Base-by-base conservation (phyloP, 768 basidiomycete species). In the Auricularia sp. region DNA sequence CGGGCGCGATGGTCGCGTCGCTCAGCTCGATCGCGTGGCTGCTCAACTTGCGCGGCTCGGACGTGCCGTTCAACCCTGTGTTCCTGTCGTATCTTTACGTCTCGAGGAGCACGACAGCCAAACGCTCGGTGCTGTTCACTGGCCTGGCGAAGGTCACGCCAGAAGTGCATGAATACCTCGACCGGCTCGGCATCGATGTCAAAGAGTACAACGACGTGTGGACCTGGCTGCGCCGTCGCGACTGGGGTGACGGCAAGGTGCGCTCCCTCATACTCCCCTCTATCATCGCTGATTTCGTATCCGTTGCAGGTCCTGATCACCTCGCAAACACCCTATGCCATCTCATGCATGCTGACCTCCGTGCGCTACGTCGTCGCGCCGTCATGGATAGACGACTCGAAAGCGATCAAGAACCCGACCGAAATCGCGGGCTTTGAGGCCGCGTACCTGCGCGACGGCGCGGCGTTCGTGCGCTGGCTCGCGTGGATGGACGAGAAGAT, bases 371-470 rank as follows among this genome's bases (percentile, higher is more conserved):
- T 90, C 0, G 77, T 92, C 64, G 75, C 80, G 1, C 86, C 86
- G 0, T 86, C 90, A 6, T 81, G 81, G 54, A 80, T 96, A 33
- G 89, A 94, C 66, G 77, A 82, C 61, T 83, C 89, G 77, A 90
- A 94, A 80, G 84, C 90, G 1, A 77, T 95, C 71, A 99, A 99
- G 83, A 98, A 95, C 73, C 79, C 84, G 51, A 82, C 82, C 35
- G 95, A 98, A 76, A 79, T 97, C 63, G 85, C 88, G 51, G 95
- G 96, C 2, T 75, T 97, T 73, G 81, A 83, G 67, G 78, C 83
- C 51, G 96, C 96, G 0, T 98, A 98, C 75, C 74, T 93, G 16
- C 83, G 94, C 63, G 97, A 99, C 74, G 96, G 94, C 24, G 89
- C 83, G 64, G 89, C 94, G 21, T 90, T 85, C 70, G 87, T 88